Evolutionary conservation across 176 grass and related monocot genomes (phyloP).

Genomic region (Carex cristatella): DNA sequence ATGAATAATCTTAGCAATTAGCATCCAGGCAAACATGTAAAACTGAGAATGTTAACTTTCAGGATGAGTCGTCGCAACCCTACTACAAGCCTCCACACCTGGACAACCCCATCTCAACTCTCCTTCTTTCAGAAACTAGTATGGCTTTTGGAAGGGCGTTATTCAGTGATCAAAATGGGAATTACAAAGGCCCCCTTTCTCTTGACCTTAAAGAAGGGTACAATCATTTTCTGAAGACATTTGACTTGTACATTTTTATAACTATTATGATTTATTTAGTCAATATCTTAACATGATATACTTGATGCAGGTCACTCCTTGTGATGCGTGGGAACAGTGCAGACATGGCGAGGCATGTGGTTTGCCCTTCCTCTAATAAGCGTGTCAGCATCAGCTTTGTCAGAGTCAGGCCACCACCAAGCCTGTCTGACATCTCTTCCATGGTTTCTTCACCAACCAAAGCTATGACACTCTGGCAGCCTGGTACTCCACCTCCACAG

Average conservation of each 20-base stretch:
- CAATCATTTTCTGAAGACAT: not conserved
- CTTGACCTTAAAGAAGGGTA: slow-evolving; percentile 94
- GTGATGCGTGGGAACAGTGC: slow-evolving; percentile 99
- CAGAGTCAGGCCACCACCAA: slow-evolving; percentile 49
- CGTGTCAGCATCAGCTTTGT: slow-evolving; percentile 87
- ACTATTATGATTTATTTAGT: not conserved
- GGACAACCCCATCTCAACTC: slow-evolving; percentile 94
- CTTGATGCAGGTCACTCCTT: slow-evolving; percentile 60
- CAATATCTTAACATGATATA: not conserved
- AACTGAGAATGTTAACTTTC: slow-evolving; percentile 9
- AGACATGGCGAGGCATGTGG: slow-evolving; percentile 87
- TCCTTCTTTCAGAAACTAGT: slow-evolving; percentile 75
- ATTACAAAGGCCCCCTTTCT: slow-evolving; percentile 87
- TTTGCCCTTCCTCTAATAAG: slow-evolving; percentile 69
- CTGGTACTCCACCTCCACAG: slow-evolving; percentile 34
- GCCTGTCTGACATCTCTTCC: slow-evolving; percentile 36
- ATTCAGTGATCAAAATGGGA: slow-evolving; percentile 84
- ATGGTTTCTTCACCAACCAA: slow-evolving; percentile 54
- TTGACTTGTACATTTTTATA: not conserved
- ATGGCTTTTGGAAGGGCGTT: slow-evolving; percentile 91
- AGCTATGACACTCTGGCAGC: slow-evolving; percentile 69
- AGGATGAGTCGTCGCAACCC: slow-evolving; percentile 94
- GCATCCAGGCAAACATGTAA: not conserved
- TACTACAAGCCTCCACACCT: slow-evolving; percentile 97
- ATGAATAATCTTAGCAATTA: slow-evolving; percentile 18